A percentile compares a stretch with the other conserved stretches of the same genome.
Conservation (phyloP, 805 yeast species). For the Saturnispora serradocipensis region DNA sequence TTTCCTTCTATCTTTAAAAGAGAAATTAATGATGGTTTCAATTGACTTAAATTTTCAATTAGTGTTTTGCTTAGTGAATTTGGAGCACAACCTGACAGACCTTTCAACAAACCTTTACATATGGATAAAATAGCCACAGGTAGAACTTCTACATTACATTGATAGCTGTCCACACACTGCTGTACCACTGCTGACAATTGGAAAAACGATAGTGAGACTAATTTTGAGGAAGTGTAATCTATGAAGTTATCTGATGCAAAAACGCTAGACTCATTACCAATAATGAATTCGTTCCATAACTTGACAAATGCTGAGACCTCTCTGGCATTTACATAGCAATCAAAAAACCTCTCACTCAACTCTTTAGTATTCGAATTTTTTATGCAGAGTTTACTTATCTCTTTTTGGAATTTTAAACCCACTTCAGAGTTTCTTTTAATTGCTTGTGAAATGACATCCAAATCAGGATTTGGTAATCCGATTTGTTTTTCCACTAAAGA, state of each 20-base stretch:
- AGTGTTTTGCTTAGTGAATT: constrained; percentile 21
- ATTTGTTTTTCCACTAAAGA: constrained; percentile 30
- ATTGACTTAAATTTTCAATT: constrained; percentile 11
- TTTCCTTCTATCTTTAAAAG: constrained; percentile 17
- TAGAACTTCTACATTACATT: constrained; percentile 7
- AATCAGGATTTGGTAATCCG: constrained; percentile 16
- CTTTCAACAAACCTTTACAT: constrained; percentile 33
- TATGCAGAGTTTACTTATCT: constrained; percentile 21
- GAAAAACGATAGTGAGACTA: constrained; percentile 36
- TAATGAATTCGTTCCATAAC: constrained; percentile 31
- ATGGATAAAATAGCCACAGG: constrained; percentile 24
- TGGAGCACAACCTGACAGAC: constrained; percentile 22
- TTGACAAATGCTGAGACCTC: constrained; percentile 42
- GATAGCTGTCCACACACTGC: constrained; percentile 11
- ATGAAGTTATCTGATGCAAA: constrained; percentile 26
- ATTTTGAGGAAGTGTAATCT: constrained; percentile 30
- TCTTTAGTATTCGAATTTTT: background rate
- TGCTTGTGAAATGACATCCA: constrained; percentile 39
- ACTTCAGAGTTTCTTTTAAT: constrained; percentile 49
- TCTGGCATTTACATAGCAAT: constrained; percentile 47
- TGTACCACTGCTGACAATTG: constrained; percentile 31
- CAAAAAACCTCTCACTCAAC: constrained; percentile 15
- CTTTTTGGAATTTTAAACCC: constrained; percentile 37
- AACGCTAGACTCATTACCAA: constrained; percentile 1
- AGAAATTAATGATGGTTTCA: constrained; percentile 15